Percentiles rank a stretch among this genome's conserved stretches.
These are phyloP conservation scores for Xylaria telfairii DNA, from an alignment of 495 filamentous ascomycete species.

Conservation along the genomic window DNA sequence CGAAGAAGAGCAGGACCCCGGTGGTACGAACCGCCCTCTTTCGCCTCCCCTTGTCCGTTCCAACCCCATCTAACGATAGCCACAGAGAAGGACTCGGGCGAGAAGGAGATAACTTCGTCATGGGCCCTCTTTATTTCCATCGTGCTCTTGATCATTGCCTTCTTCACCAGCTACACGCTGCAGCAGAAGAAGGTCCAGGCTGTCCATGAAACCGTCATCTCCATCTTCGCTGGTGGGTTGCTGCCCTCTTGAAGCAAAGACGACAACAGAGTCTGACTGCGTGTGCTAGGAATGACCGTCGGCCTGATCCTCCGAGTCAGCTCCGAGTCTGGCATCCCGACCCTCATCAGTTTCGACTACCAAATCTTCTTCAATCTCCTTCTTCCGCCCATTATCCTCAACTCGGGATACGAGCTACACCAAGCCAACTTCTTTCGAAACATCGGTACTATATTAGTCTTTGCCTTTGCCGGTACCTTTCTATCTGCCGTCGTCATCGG, in stretches of 20 bases:
- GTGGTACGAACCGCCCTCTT: constrained; percentile 45
- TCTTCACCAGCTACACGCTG: constrained; percentile 96
- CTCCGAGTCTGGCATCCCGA: constrained; percentile 79
- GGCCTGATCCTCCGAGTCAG: constrained; percentile 86
- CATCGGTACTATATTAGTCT: constrained; percentile 97
- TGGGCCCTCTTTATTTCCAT: constrained; percentile 98
- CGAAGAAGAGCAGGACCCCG: constrained; percentile 57
- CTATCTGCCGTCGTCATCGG: constrained; percentile 95
- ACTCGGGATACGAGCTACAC: constrained; percentile 95
- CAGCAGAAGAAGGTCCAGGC: constrained; percentile 95
- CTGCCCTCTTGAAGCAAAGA: constrained; percentile 7
- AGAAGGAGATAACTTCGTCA: constrained; percentile 92
- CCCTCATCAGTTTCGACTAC: constrained; percentile 93
- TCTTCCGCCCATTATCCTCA: constrained; percentile 94
- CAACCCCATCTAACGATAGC: constrained; percentile 33
- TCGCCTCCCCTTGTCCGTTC: constrained; percentile 19
- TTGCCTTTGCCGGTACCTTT: constrained; percentile 96
- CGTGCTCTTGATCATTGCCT: constrained; percentile 85
- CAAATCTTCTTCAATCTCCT: constrained; percentile 99
- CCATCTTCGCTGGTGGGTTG: constrained; percentile 89
- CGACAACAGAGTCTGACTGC: constrained; percentile 13
- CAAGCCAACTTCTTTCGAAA: constrained; percentile 99
- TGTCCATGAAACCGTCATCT: constrained; percentile 96
- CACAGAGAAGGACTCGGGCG: constrained; percentile 53
- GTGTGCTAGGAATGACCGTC: constrained; percentile 83